Evolutionary conservation across 768 basidiomycete genomes (phyloP).

Genomic region (Plicaturopsis crispa): DNA sequence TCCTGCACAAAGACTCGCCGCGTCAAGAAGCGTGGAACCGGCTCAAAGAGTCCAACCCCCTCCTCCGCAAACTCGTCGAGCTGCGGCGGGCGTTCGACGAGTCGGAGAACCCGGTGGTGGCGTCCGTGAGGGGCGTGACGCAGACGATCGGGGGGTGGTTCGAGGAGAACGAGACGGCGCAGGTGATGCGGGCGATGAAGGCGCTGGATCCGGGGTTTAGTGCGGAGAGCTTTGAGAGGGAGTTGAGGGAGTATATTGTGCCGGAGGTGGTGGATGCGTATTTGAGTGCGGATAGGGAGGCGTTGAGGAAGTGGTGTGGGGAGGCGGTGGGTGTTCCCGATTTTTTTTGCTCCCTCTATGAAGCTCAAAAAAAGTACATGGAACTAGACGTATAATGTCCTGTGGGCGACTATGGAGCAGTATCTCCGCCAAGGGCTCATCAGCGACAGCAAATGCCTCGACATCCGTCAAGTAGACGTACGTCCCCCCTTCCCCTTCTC

Average conservation of each 20-base stretch:
- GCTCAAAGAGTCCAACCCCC: slow-evolving; percentile 73
- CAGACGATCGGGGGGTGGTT: slow-evolving; percentile 84
- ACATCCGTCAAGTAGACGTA: slow-evolving; percentile 97
- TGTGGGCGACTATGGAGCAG: slow-evolving; percentile 96
- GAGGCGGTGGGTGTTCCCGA: slow-evolving; percentile 68
- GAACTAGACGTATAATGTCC: slow-evolving; percentile 86
- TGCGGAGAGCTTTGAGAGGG: slow-evolving; percentile 80
- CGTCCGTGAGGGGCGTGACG: slow-evolving; percentile 75
- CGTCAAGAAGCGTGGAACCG: slow-evolving; percentile 76
- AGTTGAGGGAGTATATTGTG: slow-evolving; percentile 92
- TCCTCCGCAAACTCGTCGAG: slow-evolving; percentile 51
- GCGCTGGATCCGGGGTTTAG: slow-evolving; percentile 83
- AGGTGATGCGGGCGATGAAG: slow-evolving; percentile 83
- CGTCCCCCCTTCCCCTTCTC: slow-evolving; percentile 17
- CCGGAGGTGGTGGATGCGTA: slow-evolving; percentile 98
- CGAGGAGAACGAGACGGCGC: slow-evolving; percentile 98
- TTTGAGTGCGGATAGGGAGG: slow-evolving; percentile 80
- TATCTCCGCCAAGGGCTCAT: slow-evolving; percentile 86
- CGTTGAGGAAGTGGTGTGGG: slow-evolving; percentile 85
- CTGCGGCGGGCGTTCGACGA: slow-evolving; percentile 77
- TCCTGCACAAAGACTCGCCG: slow-evolving; percentile 77
- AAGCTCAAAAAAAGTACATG: background rate
- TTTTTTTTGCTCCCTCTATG: background rate
- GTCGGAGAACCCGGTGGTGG: slow-evolving; percentile 86
- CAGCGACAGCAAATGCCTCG: slow-evolving; percentile 89